Evolutionary conservation across 2,329 filamentous ascomycete genomes (phyloP).

Genomic region (Nigrograna mackinnonii): DNA sequence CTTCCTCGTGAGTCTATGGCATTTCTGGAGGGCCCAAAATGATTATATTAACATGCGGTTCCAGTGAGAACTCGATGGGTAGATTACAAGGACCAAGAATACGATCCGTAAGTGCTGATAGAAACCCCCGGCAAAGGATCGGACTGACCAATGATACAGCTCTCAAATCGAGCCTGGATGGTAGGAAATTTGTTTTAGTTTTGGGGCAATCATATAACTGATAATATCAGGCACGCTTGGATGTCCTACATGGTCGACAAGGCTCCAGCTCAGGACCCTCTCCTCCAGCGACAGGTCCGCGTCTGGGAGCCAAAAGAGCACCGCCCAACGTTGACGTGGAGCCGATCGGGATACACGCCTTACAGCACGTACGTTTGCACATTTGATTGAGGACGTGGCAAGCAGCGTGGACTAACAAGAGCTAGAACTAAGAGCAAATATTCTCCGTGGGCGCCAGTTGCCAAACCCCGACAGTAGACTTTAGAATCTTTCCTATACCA

Average conservation of each 20-base stretch:
- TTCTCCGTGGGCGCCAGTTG: slow-evolving; percentile 51
- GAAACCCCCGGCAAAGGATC: background rate
- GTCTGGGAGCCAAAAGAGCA: slow-evolving; percentile 77
- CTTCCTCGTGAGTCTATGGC: slow-evolving; percentile 74
- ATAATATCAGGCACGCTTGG: slow-evolving; percentile 77
- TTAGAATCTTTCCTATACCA: slow-evolving; percentile 5
- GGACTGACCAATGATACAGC: slow-evolving; percentile 51
- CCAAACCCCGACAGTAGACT: slow-evolving; percentile 43
- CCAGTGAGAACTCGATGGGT: slow-evolving; percentile 95
- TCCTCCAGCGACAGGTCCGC: slow-evolving; percentile 69
- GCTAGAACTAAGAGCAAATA: slow-evolving; percentile 55
- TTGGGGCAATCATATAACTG: too few relatives aligned
- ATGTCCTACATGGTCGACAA: slow-evolving; percentile 92
- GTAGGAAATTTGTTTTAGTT: slow-evolving; percentile 45
- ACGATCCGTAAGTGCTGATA: slow-evolving; percentile 64
- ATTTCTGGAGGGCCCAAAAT: background rate
- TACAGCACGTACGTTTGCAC: slow-evolving; percentile 82
- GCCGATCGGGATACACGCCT: slow-evolving; percentile 81
- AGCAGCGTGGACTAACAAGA: slow-evolving; percentile 16
- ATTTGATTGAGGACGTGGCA: too few relatives aligned
- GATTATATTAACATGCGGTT: slow-evolving; percentile 12
- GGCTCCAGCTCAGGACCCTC: slow-evolving; percentile 75
- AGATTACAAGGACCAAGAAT: slow-evolving; percentile 89
- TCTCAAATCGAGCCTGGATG: slow-evolving; percentile 92
- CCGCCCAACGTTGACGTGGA: slow-evolving; percentile 74